phyloP scores from a whole-genome alignment of 2,329 filamentous ascomycete genomes.

The Talaromyces sp. region DNA sequence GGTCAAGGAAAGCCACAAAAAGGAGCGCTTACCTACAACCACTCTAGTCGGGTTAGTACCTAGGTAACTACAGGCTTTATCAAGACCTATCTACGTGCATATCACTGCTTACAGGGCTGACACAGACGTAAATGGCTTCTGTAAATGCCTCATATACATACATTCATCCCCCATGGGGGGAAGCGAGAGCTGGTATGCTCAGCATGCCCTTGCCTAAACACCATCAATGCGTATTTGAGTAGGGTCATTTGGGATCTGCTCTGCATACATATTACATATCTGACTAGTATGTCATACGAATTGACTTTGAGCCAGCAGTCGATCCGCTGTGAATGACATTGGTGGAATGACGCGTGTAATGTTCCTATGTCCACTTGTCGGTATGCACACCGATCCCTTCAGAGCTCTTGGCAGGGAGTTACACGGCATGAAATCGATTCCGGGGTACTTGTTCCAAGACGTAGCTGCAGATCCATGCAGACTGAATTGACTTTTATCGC shows the following conservation, averaged over 20 bases:
- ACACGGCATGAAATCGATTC: conserved; percentile 2
- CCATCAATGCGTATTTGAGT: background rate
- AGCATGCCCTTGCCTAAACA: background rate
- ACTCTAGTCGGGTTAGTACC: background rate
- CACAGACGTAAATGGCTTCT: background rate
- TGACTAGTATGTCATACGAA: background rate
- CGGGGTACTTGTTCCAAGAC: background rate
- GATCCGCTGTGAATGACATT: background rate
- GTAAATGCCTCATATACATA: conserved; percentile 7
- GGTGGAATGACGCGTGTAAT: conserved; percentile 2
- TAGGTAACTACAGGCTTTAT: background rate
- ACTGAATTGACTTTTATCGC: too few species aligned
- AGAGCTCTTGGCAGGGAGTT: conserved; percentile 2
- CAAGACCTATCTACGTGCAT: too few species aligned
- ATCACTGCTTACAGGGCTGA: too few species aligned
- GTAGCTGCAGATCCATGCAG: background rate
- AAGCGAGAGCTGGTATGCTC: background rate
- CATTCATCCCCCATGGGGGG: background rate
- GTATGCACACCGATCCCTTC: background rate
- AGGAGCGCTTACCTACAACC: background rate
- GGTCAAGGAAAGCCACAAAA: background rate
- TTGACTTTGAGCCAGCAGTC: background rate
- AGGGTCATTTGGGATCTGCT: background rate
- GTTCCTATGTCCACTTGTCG: background rate
- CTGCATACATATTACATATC: background rate